Evolutionary conservation across 371 early-diverging fungal species (phyloP), one percentile per base, ranked within the genome.

Genomic region (Capillidium heterosporum): DNA sequence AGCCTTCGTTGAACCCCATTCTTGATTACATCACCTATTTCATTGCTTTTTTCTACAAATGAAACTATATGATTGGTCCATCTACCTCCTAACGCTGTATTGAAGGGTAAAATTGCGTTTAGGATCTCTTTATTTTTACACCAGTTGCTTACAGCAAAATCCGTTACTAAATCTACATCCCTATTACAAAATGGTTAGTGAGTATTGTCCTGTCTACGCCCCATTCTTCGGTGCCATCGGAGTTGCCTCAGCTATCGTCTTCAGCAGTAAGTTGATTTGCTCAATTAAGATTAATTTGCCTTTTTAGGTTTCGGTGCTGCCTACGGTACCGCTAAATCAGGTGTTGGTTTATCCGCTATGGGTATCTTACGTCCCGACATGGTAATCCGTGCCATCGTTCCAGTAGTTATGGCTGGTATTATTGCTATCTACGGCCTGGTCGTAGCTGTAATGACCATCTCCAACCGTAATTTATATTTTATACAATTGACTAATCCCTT

Each of bases 191-290:
- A 35, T 35, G 35, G 35, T 35, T 35, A 35, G 35, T 28, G 74
- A 73, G 47, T 73, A 67, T 70, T 88, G 92, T 75, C 92, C 92
- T 52, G 89, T 89, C 58, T 92, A 92, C 70, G 76, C 91, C 63
- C 97, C 97, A 59, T 88, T 97, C 83, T 94, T 97, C 67, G 91
- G 90, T 63, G 82, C 92, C 59, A 84, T 97, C 74, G 97, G 97
- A 39, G 87, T 90, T 76, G 84, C 95, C 35, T 84, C 89, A 42
- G 92, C 95, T 61, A 91, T 92, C 55, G 86, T 92, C 46, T 95
- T 96, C 67, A 84, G 84, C 73, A 87, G 97, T 95, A 86, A 81
- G 88, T 82, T 17, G 5, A 39, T 29, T 29, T 3, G 0, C 35
- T 48, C 57, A 3, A 49, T 60, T 21, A 26, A 2, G 31, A 10